Base-by-base conservation (phyloP, 805 yeast species). In the Pichia heedii region DNA sequence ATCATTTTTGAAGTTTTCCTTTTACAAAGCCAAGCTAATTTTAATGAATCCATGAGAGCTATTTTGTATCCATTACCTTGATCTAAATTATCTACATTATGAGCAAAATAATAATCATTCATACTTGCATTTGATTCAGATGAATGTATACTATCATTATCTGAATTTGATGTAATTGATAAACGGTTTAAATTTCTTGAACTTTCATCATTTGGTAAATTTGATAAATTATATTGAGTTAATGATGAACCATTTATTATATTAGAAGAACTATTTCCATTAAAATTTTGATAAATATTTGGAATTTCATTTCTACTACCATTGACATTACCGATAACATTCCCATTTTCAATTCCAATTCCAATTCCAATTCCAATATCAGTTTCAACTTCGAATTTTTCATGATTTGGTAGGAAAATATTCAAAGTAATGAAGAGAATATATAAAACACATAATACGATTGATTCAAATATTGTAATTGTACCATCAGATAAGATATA, bases 401-500 rank as follows among this genome's bases (percentile, higher is more conserved):
- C 40, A 29, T 24, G 48, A 2, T 51, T 52, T 2, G 60, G 60
- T 11, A 45, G 33, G 11, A 54, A 18, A 27, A 55, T 41, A 38
- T 44, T 79, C 47, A 60, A 63, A 0, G 65, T 44, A 3, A 85
- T 85, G 54, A 86, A 89, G 0, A 56, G 45, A 1, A 73, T 47
- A 56, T 89, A 88, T 7, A 78, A 55, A 11, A 38, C 12, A 16
- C 48, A 45, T 74, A 89, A 72, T 9, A 70, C 46, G 0, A 73
- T 40, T 45, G 94, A 81, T 51, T 79, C 83, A 59, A 68, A 54
- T 13, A 73, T 54, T 35, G 69, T 67, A 20, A 93, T 63, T 11
- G 62, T 59, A 1, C 84, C 84, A 56, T 76, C 81, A 2, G 66
- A 50, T 8, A 84, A 60, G 39, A 79, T 69, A n/a, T 60, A 48